These are phyloP conservation scores for Hamamelis virginiana DNA, from an alignment of 164 flowering plant genomes.

Conservation along the genomic window DNA sequence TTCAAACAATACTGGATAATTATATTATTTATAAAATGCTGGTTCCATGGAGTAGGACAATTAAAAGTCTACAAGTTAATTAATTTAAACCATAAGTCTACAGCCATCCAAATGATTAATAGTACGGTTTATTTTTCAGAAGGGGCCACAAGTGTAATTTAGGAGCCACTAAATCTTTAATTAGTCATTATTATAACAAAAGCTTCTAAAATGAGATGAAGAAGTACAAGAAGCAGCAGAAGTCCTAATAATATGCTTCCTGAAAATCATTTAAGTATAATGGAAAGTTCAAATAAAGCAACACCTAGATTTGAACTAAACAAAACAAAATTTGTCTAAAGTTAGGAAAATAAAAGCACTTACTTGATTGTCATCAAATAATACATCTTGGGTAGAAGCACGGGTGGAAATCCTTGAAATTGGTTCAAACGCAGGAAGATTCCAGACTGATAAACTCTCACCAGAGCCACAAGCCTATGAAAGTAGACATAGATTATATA, in stretches of 20 bases:
- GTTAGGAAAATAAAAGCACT: conserved; percentile 14
- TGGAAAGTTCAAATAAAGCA: neutral
- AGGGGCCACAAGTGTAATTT: no score
- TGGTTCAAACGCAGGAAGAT: conserved; percentile 73
- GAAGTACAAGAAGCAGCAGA: neutral
- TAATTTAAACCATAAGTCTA: no score
- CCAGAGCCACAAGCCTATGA: conserved; percentile 80
- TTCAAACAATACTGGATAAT: no score
- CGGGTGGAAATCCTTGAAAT: conserved; percentile 46
- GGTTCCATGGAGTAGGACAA: neutral
- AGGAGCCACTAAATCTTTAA: no score
- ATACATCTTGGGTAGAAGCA: conserved; percentile 64
- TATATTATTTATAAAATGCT: no score
- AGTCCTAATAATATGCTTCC: neutral
- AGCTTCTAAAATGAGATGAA: neutral
- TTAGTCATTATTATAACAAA: neutral
- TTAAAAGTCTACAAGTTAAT: neutral
- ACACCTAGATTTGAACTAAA: neutral
- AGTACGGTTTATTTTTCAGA: no score
- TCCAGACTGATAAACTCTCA: conserved; percentile 73
- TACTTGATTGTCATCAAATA: conserved; percentile 80
- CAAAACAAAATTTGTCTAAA: neutral
- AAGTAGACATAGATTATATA: neutral
- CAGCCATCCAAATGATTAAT: no score
- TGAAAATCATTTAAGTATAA: neutral